phyloP scores from a whole-genome alignment of 306 rosid genomes.

The Abrus precatorius region DNA sequence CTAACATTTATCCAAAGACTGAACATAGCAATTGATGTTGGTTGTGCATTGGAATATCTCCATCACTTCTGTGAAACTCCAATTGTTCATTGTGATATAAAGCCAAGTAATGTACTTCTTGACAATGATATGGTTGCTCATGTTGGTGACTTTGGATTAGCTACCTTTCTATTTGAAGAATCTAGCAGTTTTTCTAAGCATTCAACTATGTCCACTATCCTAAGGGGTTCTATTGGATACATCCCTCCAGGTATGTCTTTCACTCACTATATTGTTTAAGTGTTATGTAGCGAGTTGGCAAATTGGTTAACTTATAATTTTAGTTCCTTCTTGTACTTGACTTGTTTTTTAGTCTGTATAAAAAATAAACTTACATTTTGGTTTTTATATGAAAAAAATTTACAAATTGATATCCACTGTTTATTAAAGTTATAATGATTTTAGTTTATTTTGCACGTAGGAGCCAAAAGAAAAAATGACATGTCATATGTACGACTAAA shows the following conservation, averaged over 20 bases:
- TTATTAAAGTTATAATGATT: too few species aligned
- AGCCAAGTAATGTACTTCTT: slow-evolving; percentile 56
- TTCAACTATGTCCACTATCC: slow-evolving; percentile 5
- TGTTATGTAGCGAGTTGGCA: too few species aligned
- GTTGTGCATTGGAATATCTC: slow-evolving; percentile 49
- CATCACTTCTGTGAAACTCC: slow-evolving; percentile 45
- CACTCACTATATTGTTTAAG: not conserved
- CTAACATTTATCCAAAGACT: slow-evolving; percentile 38
- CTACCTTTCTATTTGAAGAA: slow-evolving; percentile 49
- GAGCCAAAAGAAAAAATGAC: too few species aligned
- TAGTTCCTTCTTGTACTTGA: too few species aligned
- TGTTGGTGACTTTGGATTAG: slow-evolving; percentile 58
- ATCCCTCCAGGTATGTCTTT: slow-evolving; percentile 46
- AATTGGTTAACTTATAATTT: too few species aligned
- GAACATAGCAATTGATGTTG: slow-evolving; percentile 49
- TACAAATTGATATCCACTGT: too few species aligned
- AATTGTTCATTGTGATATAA: slow-evolving; percentile 53
- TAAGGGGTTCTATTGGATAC: slow-evolving; percentile 55
- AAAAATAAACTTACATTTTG: too few species aligned
- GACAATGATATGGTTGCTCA: slow-evolving; percentile 48
- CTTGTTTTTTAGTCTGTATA: too few species aligned
- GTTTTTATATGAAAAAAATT: too few species aligned
- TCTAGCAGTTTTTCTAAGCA: not conserved
- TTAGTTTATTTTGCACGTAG: too few species aligned
- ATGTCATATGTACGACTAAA: too few species aligned